Evolutionary conservation across 768 basidiomycete genomes (phyloP).

Genomic region (Boletus fagicola): DNA sequence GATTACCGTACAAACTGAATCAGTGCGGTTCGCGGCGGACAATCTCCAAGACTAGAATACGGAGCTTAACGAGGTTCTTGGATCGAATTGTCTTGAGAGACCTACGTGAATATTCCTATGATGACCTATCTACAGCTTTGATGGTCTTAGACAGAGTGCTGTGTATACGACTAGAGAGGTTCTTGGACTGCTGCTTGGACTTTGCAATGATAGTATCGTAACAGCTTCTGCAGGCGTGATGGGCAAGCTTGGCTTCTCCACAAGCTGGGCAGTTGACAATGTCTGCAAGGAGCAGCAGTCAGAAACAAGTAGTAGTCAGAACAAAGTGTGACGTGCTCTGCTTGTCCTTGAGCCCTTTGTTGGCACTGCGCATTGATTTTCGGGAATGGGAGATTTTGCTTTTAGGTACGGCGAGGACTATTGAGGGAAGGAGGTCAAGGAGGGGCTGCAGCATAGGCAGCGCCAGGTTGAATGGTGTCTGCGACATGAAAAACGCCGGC

Average conservation of each 20-base stretch:
- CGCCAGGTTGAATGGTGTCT: slow-evolving; percentile 34
- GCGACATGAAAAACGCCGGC: slow-evolving; percentile 24
- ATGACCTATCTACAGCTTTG: neutral
- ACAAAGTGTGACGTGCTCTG: slow-evolving; percentile 51
- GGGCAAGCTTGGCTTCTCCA: slow-evolving; percentile 83
- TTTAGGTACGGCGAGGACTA: slow-evolving; percentile 92
- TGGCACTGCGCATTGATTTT: slow-evolving; percentile 92
- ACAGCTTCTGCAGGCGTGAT: slow-evolving; percentile 82
- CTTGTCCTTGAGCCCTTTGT: slow-evolving; percentile 94
- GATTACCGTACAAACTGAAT: neutral
- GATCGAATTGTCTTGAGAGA: neutral
- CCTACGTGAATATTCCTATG: slow-evolving; percentile 4
- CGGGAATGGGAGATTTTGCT: slow-evolving; percentile 90
- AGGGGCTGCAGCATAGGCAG: slow-evolving; percentile 46
- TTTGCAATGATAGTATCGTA: slow-evolving; percentile 42
- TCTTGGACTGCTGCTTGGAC: slow-evolving; percentile 21
- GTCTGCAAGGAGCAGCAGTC: slow-evolving; percentile 46
- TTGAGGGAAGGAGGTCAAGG: slow-evolving; percentile 78
- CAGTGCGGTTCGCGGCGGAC: neutral
- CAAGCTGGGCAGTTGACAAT: slow-evolving; percentile 90
- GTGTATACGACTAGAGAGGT: neutral
- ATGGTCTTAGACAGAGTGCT: neutral
- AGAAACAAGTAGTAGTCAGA: neutral
- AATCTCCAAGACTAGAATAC: neutral
- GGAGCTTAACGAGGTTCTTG: neutral